These are phyloP conservation scores for Calonectria hawksworthii DNA, from an alignment of 2,329 filamentous ascomycete species.

Conservation along the genomic window DNA sequence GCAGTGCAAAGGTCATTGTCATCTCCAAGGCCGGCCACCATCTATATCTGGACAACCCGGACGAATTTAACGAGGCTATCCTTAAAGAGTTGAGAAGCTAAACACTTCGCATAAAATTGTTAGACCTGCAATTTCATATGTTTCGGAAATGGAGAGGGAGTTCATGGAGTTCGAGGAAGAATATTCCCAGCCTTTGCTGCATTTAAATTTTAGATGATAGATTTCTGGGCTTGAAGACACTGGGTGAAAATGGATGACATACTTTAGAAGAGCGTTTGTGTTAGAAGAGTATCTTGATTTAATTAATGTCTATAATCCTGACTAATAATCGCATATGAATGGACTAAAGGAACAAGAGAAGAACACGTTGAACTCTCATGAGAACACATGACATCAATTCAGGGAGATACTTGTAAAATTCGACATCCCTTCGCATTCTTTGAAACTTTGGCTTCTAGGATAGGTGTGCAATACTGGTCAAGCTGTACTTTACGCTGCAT, in stretches of 20 bases:
- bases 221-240: not conserved
- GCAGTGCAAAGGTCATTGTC: conserved; percentile 85
- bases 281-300: not conserved
- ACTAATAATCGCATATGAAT: too few relatives aligned
- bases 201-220: not conserved
- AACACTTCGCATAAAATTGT: not conserved
- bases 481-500: too few relatives aligned
- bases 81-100: not conserved
- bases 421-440: too few relatives aligned
- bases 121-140: not conserved
- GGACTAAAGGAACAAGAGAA: too few relatives aligned
- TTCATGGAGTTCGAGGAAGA: not conserved
- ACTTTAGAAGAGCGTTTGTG: not conserved
- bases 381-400: too few relatives aligned
- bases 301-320: not conserved
- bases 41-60: conserved; percentile 71
- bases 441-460: too few relatives aligned
- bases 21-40: conserved; percentile 74
- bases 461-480: too few relatives aligned
- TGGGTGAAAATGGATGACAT: not conserved
- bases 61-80: conserved; percentile 68
- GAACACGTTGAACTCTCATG: too few relatives aligned
- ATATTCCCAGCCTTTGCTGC: not conserved
- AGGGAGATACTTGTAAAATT: too few relatives aligned
- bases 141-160: not conserved